phyloP scores from a whole-genome alignment of 345 rosid genomes.

The Citrus australasica region DNA sequence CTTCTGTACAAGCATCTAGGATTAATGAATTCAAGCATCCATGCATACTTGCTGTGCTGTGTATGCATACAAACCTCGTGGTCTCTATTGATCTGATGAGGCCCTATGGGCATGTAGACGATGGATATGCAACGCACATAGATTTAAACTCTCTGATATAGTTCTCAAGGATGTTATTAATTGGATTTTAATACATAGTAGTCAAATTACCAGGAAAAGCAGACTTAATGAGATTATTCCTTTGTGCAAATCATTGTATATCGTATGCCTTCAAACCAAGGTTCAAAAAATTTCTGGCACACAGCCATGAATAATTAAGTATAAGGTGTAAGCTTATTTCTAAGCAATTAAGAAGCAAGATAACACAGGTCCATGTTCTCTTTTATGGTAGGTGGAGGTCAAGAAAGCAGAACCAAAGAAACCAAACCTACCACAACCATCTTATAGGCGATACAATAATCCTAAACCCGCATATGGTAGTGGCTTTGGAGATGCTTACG shows the following conservation, averaged over 20 bases:
- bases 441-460: constrained; percentile 54
- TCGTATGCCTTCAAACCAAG: neutral
- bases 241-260: neutral
- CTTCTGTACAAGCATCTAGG: neutral
- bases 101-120: neutral
- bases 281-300: neutral
- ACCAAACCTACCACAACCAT: constrained; percentile 64
- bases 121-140: neutral
- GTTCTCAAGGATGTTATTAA: neutral
- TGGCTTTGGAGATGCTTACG: constrained; percentile 39
- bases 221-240: neutral
- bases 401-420: constrained; percentile 99
- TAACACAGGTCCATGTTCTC: neutral
- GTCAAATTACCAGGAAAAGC: neutral
- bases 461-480: constrained; percentile 61
- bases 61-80: neutral
- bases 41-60: neutral
- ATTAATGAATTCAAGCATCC: neutral
- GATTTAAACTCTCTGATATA: no score
- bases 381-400: constrained; percentile 74
- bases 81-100: neutral
- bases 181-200: neutral
- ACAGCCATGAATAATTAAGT: neutral
- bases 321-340: neutral
- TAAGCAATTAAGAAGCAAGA: neutral